A percentile compares a stretch with the other conserved stretches of the same genome.
Evolutionary conservation across 1,139 yeast species (phyloP).

Genomic region (Ashbya aceris): DNA sequence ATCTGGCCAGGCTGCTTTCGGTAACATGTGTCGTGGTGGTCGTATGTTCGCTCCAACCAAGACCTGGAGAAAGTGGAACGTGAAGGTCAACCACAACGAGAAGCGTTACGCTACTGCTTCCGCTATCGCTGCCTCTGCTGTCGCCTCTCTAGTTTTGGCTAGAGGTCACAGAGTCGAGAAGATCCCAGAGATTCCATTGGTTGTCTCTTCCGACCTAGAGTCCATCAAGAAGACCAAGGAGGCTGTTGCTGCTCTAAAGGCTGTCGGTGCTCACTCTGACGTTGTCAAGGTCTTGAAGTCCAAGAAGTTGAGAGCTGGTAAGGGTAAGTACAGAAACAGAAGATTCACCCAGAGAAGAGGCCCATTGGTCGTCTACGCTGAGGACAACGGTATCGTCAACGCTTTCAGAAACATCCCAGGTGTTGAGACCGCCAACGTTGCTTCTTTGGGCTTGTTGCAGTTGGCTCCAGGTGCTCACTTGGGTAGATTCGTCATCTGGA

Average conservation of each 20-base stretch:
- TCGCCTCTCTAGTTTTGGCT: constrained; percentile 96
- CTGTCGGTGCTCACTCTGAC: constrained; percentile 98
- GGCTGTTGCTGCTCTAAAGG: constrained; percentile 96
- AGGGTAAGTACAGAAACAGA: constrained; percentile 99
- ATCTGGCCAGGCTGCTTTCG: constrained; percentile 99
- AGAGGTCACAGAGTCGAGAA: constrained; percentile 99
- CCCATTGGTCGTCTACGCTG: constrained; percentile 96
- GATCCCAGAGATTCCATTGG: constrained; percentile 97
- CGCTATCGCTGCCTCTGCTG: constrained; percentile 98
- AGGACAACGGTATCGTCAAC: constrained; percentile 96
- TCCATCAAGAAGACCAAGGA: constrained; percentile 94
- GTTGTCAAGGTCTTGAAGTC: constrained; percentile 97
- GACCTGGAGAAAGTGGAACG: constrained; percentile 99
- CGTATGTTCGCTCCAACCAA: constrained; percentile 99
- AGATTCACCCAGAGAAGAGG: constrained; percentile 99
- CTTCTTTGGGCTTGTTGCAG: constrained; percentile 92
- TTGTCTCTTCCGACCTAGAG: constrained; percentile 90
- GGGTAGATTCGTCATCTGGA: constrained; percentile 99
- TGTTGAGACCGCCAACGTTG: constrained; percentile 94
- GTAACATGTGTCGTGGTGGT: constrained; percentile 99
- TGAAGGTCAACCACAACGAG: constrained; percentile 99
- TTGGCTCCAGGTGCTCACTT: constrained; percentile 99
- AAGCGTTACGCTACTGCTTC: constrained; percentile 99
- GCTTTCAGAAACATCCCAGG: constrained; percentile 99
- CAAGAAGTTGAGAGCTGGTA: constrained; percentile 99